A percentile compares a stretch with the other conserved stretches of the same genome.
Evolutionary conservation across 345 rosid genomes (phyloP).

Genomic region (Hibiscus trionum): DNA sequence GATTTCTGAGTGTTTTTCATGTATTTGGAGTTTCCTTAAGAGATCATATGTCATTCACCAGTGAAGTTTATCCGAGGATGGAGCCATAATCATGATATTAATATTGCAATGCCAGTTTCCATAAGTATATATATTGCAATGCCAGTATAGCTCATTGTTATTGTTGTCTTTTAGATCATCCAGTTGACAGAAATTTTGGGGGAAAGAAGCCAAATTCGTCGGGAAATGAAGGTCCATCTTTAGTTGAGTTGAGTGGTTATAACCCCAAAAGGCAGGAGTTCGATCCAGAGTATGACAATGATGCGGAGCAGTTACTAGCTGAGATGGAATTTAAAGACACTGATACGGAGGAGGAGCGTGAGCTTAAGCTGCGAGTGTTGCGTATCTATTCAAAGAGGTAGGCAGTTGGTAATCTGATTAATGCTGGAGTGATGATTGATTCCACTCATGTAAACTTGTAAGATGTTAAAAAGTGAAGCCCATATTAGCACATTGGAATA

Average conservation of each 20-base stretch:
- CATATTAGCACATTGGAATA: neutral
- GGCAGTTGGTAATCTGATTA: neutral
- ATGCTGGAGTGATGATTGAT: neutral
- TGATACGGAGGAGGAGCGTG: constrained; percentile 77
- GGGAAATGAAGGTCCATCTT: constrained; percentile 54
- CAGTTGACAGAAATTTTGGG: constrained; percentile 45
- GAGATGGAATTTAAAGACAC: constrained; percentile 96
- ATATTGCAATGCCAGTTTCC: no score
- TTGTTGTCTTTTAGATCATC: constrained; percentile 48
- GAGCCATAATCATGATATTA: no score
- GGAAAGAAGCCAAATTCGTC: constrained; percentile 59
- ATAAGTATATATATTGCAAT: neutral
- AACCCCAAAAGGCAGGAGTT: constrained; percentile 80
- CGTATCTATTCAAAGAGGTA: constrained; percentile 83
- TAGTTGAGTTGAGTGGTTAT: constrained; percentile 71
- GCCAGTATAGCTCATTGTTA: constrained; percentile 1
- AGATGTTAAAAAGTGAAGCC: neutral
- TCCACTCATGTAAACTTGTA: neutral
- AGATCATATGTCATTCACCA: no score
- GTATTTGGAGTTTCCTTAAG: no score
- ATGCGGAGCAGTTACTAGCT: constrained; percentile 89
- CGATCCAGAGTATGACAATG: constrained; percentile 92
- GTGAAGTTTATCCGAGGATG: no score
- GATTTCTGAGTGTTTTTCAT: no score
- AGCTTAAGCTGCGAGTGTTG: constrained; percentile 76